Conservation (phyloP, 768 basidiomycete genomes). For the Suillus placidus region DNA sequence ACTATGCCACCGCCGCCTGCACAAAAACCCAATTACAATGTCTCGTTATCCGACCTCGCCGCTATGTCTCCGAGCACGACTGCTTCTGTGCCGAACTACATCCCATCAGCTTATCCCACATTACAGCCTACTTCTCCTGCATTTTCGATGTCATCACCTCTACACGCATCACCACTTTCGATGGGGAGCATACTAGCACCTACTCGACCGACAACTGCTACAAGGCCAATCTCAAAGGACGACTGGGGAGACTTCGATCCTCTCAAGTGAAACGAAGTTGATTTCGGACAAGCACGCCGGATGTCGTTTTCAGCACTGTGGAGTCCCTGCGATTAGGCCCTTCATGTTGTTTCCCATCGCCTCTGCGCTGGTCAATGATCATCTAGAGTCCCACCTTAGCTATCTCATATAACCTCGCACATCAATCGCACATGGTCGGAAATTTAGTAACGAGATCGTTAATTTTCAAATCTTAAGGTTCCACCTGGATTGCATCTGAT, state of each 20-base stretch:
- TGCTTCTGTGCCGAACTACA: conserved; percentile 18
- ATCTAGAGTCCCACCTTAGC: background rate
- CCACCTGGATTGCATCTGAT: background rate
- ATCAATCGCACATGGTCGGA: background rate
- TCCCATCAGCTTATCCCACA: conserved; percentile 19
- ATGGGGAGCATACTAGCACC: conserved; percentile 62
- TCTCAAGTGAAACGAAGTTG: conserved; percentile 25
- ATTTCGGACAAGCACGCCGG: background rate
- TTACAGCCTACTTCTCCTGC: conserved; percentile 23
- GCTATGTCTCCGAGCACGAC: conserved; percentile 21
- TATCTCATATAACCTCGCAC: background rate
- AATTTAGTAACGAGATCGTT: background rate
- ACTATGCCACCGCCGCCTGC: conserved; percentile 18
- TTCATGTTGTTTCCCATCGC: background rate
- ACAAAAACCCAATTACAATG: conserved; percentile 61
- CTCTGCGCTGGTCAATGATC: background rate
- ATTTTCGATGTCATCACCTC: conserved; percentile 32
- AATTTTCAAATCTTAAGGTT: background rate
- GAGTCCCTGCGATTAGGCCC: background rate
- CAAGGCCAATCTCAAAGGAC: conserved; percentile 59
- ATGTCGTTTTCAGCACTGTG: no score
- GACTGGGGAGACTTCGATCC: conserved; percentile 88
- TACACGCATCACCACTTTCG: conserved; percentile 32
- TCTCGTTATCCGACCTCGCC: conserved; percentile 42
- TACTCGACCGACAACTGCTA: conserved; percentile 40